Percentiles rank a stretch among this genome's conserved stretches.
phyloP scores from a whole-genome alignment of 2,329 filamentous ascomycete genomes.

The Diplodia corticola region DNA sequence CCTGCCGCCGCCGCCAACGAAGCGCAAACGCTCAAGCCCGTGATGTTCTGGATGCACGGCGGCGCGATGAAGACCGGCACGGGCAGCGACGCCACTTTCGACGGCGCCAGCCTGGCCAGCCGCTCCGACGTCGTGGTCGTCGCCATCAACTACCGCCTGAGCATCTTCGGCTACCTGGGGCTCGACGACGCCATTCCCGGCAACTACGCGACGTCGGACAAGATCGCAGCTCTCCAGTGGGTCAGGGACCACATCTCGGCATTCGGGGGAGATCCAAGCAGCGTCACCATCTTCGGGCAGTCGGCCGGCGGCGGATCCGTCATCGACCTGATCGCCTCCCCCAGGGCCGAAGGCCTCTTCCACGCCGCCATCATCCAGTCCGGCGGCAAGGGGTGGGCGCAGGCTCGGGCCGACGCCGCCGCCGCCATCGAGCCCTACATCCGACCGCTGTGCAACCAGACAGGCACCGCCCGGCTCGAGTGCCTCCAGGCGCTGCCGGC shows the following conservation, averaged over 20 bases:
- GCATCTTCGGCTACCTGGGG: conserved; percentile 69
- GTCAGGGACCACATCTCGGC: conserved; percentile 39
- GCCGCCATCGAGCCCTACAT: conserved; percentile 35
- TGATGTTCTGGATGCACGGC: conserved; percentile 35
- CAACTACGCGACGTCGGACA: conserved; percentile 39
- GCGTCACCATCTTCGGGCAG: conserved; percentile 49
- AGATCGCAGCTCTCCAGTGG: conserved; percentile 41
- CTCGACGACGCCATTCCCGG: conserved; percentile 54
- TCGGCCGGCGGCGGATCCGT: conserved; percentile 49
- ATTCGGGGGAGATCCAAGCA: conserved; percentile 42
- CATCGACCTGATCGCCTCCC: conserved; percentile 19
- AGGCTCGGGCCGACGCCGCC: conserved; percentile 34
- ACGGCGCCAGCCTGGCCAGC: conserved; percentile 34
- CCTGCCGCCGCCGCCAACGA: conserved; percentile 29
- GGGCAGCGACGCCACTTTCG: conserved; percentile 26
- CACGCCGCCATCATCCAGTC: conserved; percentile 43
- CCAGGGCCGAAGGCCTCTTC: conserved; percentile 40
- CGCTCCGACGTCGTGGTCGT: conserved; percentile 66
- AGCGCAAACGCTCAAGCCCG: conserved; percentile 37
- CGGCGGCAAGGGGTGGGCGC: conserved; percentile 34
- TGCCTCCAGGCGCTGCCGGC: conserved; percentile 24
- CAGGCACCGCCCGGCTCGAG: background rate
- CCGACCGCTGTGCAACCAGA: conserved; percentile 33
- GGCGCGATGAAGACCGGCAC: conserved; percentile 25
- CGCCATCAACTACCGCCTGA: conserved; percentile 75